Evolutionary conservation across 495 filamentous ascomycete species (phyloP).

Genomic region (Neohortaea acidophila): DNA sequence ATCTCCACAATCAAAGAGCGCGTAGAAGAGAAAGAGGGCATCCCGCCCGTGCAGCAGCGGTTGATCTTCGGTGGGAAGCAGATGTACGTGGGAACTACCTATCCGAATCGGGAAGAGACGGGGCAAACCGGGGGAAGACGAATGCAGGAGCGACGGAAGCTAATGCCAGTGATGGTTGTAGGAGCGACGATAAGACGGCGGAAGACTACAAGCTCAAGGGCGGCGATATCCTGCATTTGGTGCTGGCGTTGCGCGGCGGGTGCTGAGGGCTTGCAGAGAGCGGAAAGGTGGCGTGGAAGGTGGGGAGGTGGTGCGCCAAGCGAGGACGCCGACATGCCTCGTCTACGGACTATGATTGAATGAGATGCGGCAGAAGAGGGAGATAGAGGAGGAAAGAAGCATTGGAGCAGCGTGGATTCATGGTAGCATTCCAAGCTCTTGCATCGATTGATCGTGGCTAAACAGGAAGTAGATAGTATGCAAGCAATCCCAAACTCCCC

Average conservation of each 20-base stretch:
- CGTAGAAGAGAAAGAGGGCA: conserved; percentile 96
- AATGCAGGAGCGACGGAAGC: background rate
- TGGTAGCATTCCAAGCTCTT: too few relatives aligned
- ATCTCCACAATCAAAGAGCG: conserved; percentile 93
- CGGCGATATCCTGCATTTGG: conserved; percentile 85
- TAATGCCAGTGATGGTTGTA: conserved; percentile 25
- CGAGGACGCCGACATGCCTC: background rate
- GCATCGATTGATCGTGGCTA: too few relatives aligned
- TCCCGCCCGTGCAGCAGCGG: conserved; percentile 92
- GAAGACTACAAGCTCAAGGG: conserved; percentile 78
- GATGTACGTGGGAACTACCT: conserved; percentile 50
- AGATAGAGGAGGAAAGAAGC: too few relatives aligned
- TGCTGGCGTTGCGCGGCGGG: conserved; percentile 82
- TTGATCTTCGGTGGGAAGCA: conserved; percentile 95
- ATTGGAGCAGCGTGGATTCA: too few relatives aligned
- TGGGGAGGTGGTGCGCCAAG: background rate
- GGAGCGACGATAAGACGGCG: conserved; percentile 83
- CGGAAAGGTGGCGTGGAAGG: background rate
- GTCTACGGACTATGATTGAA: too few relatives aligned
- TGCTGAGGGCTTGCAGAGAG: background rate
- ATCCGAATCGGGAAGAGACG: background rate
- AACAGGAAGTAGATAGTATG: too few relatives aligned
- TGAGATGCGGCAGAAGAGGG: too few relatives aligned
- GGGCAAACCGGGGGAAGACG: background rate
- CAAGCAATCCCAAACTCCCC: too few relatives aligned